Conservation (phyloP, 75 land plant species). For the Sequoiadendron giganteum region DNA sequence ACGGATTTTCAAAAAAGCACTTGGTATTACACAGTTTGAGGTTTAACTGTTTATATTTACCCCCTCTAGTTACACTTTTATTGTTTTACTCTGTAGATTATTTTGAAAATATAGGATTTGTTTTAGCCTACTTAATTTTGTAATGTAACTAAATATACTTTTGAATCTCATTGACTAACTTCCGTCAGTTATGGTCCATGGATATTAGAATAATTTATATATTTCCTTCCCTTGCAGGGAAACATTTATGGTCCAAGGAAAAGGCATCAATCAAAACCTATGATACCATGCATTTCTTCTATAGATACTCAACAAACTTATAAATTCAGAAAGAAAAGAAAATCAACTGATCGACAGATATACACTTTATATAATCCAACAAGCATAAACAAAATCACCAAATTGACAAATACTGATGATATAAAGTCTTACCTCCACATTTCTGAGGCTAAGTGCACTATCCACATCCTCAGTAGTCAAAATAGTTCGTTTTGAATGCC, state of each 20-base stretch:
- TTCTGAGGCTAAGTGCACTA: slow-evolving; percentile 75
- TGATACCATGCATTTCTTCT: background rate
- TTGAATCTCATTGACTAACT: background rate
- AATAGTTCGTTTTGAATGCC: slow-evolving; percentile 81
- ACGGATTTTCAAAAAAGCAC: no score
- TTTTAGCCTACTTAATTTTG: background rate
- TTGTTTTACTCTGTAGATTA: background rate
- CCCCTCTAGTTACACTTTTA: no score
- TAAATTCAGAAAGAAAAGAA: background rate
- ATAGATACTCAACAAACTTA: background rate
- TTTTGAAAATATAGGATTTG: background rate
- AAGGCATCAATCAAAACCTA: background rate
- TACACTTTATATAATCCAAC: background rate
- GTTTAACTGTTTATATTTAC: no score
- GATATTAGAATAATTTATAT: no score
- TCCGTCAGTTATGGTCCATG: background rate
- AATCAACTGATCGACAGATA: background rate
- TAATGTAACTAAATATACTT: background rate
- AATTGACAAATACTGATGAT: background rate
- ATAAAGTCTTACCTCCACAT: slow-evolving; percentile 69
- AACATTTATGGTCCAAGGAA: background rate
- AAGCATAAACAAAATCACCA: background rate
- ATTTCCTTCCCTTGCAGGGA: background rate
- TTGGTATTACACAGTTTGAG: no score
- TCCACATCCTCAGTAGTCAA: slow-evolving; percentile 88